These are phyloP conservation scores for Quercus mongolica DNA, from an alignment of 306 rosid genomes.

Conservation along the genomic window DNA sequence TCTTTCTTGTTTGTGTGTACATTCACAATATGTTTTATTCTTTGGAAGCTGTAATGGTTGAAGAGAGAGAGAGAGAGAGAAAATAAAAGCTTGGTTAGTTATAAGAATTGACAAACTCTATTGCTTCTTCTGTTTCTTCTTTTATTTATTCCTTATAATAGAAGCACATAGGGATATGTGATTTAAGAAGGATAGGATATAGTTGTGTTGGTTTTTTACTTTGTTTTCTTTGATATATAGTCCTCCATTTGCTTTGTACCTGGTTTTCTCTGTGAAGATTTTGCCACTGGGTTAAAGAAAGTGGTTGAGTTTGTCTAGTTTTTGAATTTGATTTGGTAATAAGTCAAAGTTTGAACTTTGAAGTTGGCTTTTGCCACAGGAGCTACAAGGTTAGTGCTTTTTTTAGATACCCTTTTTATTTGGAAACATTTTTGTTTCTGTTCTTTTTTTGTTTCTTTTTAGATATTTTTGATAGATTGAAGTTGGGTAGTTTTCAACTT, in stretches of 20 bases:
- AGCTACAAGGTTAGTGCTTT: neutral
- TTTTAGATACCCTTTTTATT: neutral
- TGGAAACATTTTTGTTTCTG: neutral
- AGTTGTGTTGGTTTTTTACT: neutral
- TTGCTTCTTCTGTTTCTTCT: neutral
- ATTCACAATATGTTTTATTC: neutral
- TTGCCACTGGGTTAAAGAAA: neutral
- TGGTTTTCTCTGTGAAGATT: neutral
- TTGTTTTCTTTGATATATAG: neutral
- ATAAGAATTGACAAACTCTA: neutral
- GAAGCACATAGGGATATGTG: neutral
- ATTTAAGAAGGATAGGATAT: too few species aligned
- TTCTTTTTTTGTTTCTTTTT: neutral
- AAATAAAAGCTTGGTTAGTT: neutral
- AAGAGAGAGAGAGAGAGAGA: neutral
- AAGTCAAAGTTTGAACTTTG: neutral
- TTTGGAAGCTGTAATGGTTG: neutral
- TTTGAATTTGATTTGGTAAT: neutral
- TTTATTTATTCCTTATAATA: neutral
- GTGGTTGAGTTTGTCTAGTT: neutral
- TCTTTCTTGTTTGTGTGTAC: neutral
- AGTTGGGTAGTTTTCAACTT: neutral
- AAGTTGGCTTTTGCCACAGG: neutral
- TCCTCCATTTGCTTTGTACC: neutral
- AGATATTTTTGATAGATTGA: neutral